A percentile compares a stretch with the other conserved stretches of the same genome.
These are phyloP conservation scores for Rubia peregrina DNA, from an alignment of 305 asterid genomes.

Conservation along the genomic window DNA sequence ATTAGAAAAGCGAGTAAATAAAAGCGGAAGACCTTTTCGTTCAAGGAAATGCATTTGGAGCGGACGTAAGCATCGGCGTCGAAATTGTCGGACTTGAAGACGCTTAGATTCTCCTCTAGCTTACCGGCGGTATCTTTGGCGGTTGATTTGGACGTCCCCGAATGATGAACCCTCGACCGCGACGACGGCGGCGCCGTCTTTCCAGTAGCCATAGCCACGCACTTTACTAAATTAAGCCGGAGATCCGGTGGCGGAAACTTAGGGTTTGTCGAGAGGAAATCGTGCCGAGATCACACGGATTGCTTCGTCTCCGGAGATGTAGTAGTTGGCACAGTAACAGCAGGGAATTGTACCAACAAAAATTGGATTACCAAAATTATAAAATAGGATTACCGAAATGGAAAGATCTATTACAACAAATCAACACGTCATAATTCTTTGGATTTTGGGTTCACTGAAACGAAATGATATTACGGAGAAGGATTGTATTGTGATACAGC, in stretches of 20 bases:
- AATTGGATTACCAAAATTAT: neutral
- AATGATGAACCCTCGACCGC: constrained; percentile 62
- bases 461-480: neutral
- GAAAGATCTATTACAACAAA: neutral
- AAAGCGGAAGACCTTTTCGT: constrained; percentile 54
- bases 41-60: constrained; percentile 82
- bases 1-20: neutral
- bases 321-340: neutral
- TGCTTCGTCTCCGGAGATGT: neutral
- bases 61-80: constrained; percentile 83
- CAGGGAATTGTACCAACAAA: neutral
- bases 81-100: constrained; percentile 83
- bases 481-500: neutral
- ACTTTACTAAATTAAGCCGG: constrained; percentile 3
- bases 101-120: constrained; percentile 85
- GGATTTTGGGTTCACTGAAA: constrained; percentile 1
- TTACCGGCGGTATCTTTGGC: constrained; percentile 56
- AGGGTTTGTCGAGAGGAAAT: neutral
- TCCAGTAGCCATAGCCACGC: constrained; percentile 51
- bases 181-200: constrained; percentile 48
- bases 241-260: constrained; percentile 10
- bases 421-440: neutral
- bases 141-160: constrained; percentile 15
- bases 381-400: neutral
- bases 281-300: neutral